Evolutionary conservation across 2,329 filamentous ascomycete genomes (phyloP).

Genomic region (Beauveria rudraprayagi): DNA sequence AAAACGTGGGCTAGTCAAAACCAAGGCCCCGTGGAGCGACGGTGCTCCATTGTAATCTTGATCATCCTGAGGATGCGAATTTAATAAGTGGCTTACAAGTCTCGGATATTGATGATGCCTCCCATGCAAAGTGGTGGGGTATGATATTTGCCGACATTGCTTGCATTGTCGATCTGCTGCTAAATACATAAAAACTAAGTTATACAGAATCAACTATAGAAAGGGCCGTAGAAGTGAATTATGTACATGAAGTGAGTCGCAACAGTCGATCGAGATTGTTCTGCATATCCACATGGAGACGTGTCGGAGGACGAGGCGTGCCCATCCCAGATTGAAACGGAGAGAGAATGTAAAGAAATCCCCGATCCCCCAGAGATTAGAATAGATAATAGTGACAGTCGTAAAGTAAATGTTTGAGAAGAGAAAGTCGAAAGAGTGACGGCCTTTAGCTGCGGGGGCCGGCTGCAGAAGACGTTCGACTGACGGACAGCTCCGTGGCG

Average conservation of each 20-base stretch:
- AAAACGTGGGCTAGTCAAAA: not conserved
- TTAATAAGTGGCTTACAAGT: not conserved
- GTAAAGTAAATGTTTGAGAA: not conserved
- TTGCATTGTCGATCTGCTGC: not conserved
- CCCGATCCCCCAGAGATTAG: not conserved
- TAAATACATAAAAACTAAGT: not conserved
- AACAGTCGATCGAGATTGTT: not conserved
- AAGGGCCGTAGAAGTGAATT: not conserved
- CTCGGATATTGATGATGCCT: not conserved
- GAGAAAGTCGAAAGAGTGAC: not conserved
- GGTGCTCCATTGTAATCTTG: conserved; percentile 1
- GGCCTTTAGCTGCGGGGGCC: conserved; percentile 1
- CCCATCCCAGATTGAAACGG: not conserved
- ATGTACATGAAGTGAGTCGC: conserved; percentile 1
- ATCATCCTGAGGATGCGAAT: not conserved
- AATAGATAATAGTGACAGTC: not conserved
- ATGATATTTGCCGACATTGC: not conserved
- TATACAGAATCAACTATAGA: not conserved
- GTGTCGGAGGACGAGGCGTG: not conserved
- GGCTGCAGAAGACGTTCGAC: conserved; percentile 29
- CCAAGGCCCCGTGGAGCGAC: not conserved
- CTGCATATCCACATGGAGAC: conserved; percentile 2
- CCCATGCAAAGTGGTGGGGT: not conserved
- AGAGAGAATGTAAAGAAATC: not conserved
- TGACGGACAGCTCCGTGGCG: conserved; percentile 40